Percentiles rank a stretch among this genome's conserved stretches.
Conservation (phyloP, 441 rosid species). For the Pelargonium australe region DNA sequence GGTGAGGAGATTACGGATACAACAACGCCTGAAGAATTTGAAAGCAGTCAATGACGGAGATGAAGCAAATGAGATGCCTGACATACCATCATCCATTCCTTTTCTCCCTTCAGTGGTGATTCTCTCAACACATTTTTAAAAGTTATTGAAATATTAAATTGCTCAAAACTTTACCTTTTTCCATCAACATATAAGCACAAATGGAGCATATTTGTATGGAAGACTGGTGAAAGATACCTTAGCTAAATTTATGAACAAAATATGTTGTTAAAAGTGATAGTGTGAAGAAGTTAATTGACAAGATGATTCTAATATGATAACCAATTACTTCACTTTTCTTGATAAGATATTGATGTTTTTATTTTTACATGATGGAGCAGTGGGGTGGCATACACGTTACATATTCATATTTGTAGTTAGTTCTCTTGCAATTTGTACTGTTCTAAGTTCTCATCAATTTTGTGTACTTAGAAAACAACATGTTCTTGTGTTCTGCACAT, state of each 20-base stretch:
- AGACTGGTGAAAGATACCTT: neutral
- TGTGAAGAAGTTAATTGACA: neutral
- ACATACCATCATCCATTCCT: conserved; percentile 87
- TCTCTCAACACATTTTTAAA: conserved; percentile 2
- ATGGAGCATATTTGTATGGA: neutral
- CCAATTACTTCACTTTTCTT: neutral
- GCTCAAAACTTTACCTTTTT: neutral
- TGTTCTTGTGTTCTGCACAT: neutral
- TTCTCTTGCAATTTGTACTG: neutral
- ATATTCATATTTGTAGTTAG: too few species aligned
- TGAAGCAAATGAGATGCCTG: conserved; percentile 75
- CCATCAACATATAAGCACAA: neutral
- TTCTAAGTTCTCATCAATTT: neutral
- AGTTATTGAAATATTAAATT: neutral
- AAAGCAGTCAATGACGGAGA: conserved; percentile 37
- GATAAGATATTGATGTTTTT: neutral
- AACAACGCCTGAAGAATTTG: conserved; percentile 59
- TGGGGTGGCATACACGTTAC: too few species aligned
- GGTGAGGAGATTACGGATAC: conserved; percentile 82
- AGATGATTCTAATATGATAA: neutral
- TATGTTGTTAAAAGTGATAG: neutral
- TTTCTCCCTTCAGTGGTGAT: conserved; percentile 69
- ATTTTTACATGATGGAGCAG: neutral
- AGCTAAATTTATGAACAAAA: neutral
- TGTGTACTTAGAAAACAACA: neutral